phyloP scores from a whole-genome alignment of 2,329 filamentous ascomycete genomes.

The Fusarium sp. region DNA sequence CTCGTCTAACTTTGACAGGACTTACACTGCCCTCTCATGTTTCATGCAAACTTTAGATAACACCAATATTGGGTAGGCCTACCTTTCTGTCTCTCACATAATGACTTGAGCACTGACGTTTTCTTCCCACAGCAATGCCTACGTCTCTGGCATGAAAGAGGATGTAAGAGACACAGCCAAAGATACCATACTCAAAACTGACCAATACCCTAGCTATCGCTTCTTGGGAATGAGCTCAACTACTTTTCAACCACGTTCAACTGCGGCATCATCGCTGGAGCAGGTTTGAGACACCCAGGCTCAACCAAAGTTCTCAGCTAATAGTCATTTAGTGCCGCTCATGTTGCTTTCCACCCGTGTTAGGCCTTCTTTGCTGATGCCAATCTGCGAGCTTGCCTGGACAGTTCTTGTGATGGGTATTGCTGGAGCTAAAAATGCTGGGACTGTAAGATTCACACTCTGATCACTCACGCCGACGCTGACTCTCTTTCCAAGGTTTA shows the following conservation, averaged over 20 bases:
- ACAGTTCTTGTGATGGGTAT: conserved; percentile 40
- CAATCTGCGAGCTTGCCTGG: conserved; percentile 43
- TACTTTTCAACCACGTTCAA: conserved; percentile 23
- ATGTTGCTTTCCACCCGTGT: conserved; percentile 23
- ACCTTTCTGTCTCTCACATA: background rate
- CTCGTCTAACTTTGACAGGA: background rate
- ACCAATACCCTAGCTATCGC: background rate
- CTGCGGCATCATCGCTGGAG: conserved; percentile 21
- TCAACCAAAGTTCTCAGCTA: background rate
- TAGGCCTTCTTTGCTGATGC: conserved; percentile 46
- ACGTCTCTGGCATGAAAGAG: conserved; percentile 25
- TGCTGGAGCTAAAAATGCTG: conserved; percentile 38
- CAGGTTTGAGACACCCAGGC: conserved; percentile 1
- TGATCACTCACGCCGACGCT: background rate
- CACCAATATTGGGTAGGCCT: conserved; percentile 15
- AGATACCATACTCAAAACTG: background rate
- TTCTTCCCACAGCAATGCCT: conserved; percentile 9
- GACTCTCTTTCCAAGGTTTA: conserved; percentile 26
- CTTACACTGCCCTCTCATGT: conserved; percentile 16
- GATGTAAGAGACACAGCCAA: background rate
- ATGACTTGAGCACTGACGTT: background rate
- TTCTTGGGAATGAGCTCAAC: conserved; percentile 22
- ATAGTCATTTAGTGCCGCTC: background rate
- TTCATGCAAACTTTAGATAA: conserved; percentile 25
- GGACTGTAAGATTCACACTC: conserved; percentile 9